These are phyloP conservation scores for Acanthamoeba healyi DNA, from an alignment of 208 protist genomes.

Conservation along the genomic window DNA sequence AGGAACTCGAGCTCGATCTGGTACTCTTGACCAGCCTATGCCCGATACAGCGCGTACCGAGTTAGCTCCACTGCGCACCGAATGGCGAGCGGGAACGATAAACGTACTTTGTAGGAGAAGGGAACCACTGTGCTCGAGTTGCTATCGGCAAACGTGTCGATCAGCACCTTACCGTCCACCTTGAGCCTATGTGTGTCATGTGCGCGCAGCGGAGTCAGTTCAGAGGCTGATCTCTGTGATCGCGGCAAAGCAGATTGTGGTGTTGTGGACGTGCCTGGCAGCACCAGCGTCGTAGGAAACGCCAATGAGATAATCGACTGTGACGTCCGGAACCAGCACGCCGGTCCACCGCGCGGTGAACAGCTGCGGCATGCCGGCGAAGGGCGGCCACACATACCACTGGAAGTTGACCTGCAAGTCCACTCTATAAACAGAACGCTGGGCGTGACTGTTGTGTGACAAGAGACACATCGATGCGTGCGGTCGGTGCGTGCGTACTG, in stretches of 20 bases:
- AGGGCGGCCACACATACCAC: slow-evolving; percentile 25
- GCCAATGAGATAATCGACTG: background rate
- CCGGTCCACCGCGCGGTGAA: background rate
- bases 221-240: background rate
- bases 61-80: background rate
- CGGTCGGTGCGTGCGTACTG: background rate
- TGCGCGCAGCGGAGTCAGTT: too few relatives aligned
- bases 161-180: background rate
- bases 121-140: background rate
- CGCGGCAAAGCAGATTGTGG: background rate
- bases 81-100: background rate
- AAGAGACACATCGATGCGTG: too few relatives aligned
- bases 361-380: background rate
- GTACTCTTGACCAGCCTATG: background rate
- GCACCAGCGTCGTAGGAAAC: background rate
- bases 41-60: background rate
- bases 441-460: background rate
- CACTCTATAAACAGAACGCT: background rate
- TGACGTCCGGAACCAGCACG: background rate
- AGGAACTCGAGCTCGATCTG: background rate
- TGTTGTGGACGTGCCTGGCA: background rate
- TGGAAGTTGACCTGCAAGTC: slow-evolving; percentile 35
- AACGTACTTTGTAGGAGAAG: too few relatives aligned
- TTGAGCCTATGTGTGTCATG: background rate
- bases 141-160: background rate